Base-by-base conservation (phyloP, 2,329 filamentous ascomycete genomes). In the Aspergillus caelatus region DNA sequence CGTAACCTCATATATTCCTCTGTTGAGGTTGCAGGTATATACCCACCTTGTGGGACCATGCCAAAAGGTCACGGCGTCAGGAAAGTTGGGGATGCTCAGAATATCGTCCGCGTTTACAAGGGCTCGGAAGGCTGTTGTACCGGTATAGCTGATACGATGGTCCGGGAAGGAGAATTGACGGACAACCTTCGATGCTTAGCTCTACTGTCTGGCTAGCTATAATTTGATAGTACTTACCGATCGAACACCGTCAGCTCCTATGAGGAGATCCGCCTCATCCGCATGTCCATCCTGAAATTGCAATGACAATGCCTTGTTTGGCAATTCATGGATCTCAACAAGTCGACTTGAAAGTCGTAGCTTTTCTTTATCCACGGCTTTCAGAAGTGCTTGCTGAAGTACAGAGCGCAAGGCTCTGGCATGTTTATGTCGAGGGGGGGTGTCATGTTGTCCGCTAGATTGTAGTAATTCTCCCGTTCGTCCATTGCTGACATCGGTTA, bases 171-270 rank as follows among this genome's bases (percentile, higher is more conserved):
- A 34, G 54, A 62, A 65, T 39, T 60, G 58, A 5, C 63, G 63
- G 41, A 67, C 65, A 2, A 59, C 55, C 62, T 64, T 32, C 4
- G 10, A 3, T 3, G 4, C 11, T 36, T 16, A 36, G 28, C 0
- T 36, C 1, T 10, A 23, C 16, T 0, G 1, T 0, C 8, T 2
- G n/a, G 1, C 5, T 9, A 10, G 7, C 14, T 12, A 12, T n/a
- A 32, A 2, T 26, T 0, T 41, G 11, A 26, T 7, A 8, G 4
- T 2, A 26, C 55, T 64, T 4, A 64, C 59, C 12, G 65, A 67
- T 36, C 63, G 57, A n/a, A 67, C 62, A 7, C 65, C 65, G 34
- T 65, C 65, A 6, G 65, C 63, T 2, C 65, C 65, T 9, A 67
- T 58, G 2, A 65, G 52, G 2, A 67, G 57, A 16, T 65, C 65